Conservation (phyloP, 2,329 filamentous ascomycete species). For the Biscogniauxia mediterranea region DNA sequence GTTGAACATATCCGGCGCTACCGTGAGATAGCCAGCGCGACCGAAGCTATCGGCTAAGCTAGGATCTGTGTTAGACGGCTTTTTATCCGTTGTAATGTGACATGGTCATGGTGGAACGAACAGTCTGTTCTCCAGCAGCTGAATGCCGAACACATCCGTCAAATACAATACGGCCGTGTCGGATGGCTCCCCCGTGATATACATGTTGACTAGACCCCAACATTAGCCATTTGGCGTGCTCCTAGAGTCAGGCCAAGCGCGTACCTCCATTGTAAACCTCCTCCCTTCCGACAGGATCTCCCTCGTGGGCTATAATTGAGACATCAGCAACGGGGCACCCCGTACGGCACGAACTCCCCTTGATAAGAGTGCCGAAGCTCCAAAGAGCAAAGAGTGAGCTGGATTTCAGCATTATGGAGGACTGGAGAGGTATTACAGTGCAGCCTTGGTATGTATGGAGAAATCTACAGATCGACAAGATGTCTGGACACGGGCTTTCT, state of each 20-base stretch:
- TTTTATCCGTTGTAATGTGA: not conserved
- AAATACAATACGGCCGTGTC: conserved; percentile 32
- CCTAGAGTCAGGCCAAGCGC: not conserved
- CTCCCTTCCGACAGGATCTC: conserved; percentile 29
- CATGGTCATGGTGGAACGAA: conserved; percentile 3
- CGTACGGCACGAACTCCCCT: conserved; percentile 4
- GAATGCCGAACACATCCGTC: conserved; percentile 35
- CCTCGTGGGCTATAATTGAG: conserved; percentile 29
- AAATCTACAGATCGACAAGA: not conserved
- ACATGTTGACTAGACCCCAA: conserved; percentile 30
- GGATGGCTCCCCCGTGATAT: conserved; percentile 30
- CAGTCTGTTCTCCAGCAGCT: conserved; percentile 32
- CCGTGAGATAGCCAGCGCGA: conserved; percentile 35
- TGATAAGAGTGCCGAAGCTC: conserved; percentile 14
- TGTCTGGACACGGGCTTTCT: not conserved
- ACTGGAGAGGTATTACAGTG: not conserved
- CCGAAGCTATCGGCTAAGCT: conserved; percentile 37
- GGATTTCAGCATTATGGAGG: conserved; percentile 20
- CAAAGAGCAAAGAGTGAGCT: conserved; percentile 22
- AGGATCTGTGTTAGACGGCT: not conserved
- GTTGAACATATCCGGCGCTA: conserved; percentile 36
- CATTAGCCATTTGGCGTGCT: conserved; percentile 4
- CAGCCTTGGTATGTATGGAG: not conserved
- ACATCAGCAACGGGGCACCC: conserved; percentile 27
- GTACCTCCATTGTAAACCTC: conserved; percentile 29